Base-by-base conservation (phyloP, 768 basidiomycete species). In the Suillus weaverae region DNA sequence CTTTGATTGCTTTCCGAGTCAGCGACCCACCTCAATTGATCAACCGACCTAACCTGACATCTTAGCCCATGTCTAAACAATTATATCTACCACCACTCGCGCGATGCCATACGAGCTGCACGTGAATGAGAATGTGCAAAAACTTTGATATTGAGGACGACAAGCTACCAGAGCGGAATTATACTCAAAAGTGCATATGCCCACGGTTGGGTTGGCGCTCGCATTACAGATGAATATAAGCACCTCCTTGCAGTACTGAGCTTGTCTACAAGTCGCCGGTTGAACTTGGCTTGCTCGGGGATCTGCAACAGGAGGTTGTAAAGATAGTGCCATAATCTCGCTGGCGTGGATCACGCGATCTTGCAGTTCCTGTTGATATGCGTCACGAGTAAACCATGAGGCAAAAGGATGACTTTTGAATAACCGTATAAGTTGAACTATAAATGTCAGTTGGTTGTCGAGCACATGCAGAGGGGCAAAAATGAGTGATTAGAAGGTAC, bases 371-470 rank as follows among this genome's bases (percentile, higher is more conserved):
- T 94, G 84, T 95, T 93, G 71, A 98, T 95, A 76, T 95, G 89
- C 5, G 95, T 94, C 57, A 98, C 83, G 18, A 89, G 77, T 14
- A 89, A 81, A 3, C 93, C 96, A 32, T 89, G 82, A 1, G 88
- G 86, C 18, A 94, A 94, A 60, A 99, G 81, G 64, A 99, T 89
- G 66, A 99, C 79, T 76, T 99, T 99, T 46, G 92, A 90, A 79
- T 99, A 97, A 78, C 98, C 97, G 76, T 93, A 94, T 77, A 97
- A 99, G 82, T 98, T 99, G 85, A 98, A 98, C 96, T 99, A 74
- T 3, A 20, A 61, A 6, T 4, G 33, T 51, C 20, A 60, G 60
- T 41, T 39, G 35, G 60, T 41, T 39, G 35, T 20, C 9, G 43
- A n/a, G 36, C 60, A 57, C 22, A 48, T 20, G 64, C n/a, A 50